Base-by-base conservation (phyloP, 129 eudicot genomes). In the Lonicera japonica region DNA sequence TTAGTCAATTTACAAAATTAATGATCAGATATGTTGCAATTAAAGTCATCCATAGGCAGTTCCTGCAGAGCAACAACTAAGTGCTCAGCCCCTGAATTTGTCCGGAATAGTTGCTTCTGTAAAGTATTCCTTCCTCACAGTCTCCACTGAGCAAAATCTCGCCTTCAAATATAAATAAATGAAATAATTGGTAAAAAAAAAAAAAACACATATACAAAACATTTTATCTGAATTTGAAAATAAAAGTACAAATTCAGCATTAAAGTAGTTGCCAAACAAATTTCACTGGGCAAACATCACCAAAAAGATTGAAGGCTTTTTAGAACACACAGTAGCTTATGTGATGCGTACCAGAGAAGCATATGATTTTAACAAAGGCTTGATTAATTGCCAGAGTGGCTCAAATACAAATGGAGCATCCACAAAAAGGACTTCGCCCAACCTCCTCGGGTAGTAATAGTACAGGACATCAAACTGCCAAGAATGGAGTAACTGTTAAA, bases 391-490 rank as follows among this genome's bases (percentile, higher is more conserved):
- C 99, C 99, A 94, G 25, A 94, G 56, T 54, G 96, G 96, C 86
- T 80, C 81, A 67, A 94, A 94, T 46, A 88, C 69, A 67, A 85
- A 94, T 5, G 99, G 99, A 67, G 99, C 96, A 52, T 94, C 99
- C 34, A 94, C 96, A 58, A 94, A 88, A 5, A 94, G 82, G 68
- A 85, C 89, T 75, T 85, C 80, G 58, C 91, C 88, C 87, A 94
- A 25, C 60, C 96, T 75, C 75, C 73, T 80, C n/a, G 99, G 99
- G 66, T 94, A 94, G 77, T 94, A 88, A 65, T 70, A 75, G 80
- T 88, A 88, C 58, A 94, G 67, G 18, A 86, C 95, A 54, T 94
- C 96, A 85, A 94, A 94, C 99, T 94, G 96, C 74, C 77, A 65
- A 67, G 34, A 76, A 67, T 10, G 3, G 57, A 70, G 14, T 48